Evolutionary conservation across 371 early-diverging fungal genomes (phyloP).

Genomic region (Syncephalastrum monosporum): DNA sequence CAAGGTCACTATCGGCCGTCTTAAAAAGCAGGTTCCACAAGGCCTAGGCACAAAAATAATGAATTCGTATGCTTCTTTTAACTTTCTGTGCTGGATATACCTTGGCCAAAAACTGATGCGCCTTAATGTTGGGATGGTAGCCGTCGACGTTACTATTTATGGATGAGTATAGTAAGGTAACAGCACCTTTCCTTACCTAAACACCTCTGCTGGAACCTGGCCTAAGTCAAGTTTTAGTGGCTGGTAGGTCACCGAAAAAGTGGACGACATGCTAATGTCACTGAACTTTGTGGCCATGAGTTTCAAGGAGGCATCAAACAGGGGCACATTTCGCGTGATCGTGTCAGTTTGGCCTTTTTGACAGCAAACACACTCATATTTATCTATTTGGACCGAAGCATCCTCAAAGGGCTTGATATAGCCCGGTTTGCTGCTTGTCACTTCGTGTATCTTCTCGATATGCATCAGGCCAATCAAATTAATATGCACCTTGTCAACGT

Average conservation of each 20-base stretch:
- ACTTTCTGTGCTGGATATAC: conserved; percentile 12
- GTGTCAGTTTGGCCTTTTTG: not conserved
- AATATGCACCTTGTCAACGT: conserved; percentile 12
- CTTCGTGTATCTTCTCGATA: conserved; percentile 13
- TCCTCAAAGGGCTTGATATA: conserved; percentile 30
- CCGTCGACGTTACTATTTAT: conserved; percentile 20
- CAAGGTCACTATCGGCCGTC: not conserved
- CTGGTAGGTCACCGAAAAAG: conserved; percentile 24
- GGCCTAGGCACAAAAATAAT: too few species aligned
- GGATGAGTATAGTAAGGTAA: not conserved
- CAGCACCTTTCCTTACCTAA: too few species aligned
- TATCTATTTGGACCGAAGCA: conserved; percentile 15
- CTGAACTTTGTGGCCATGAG: too few species aligned
- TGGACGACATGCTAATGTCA: not conserved
- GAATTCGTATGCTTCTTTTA: not conserved
- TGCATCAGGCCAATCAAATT: conserved; percentile 21
- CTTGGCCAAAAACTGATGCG: conserved; percentile 28
- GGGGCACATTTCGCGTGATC: too few species aligned
- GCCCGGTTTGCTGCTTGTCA: conserved; percentile 12
- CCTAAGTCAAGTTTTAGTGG: conserved; percentile 17
- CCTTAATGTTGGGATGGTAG: conserved; percentile 12
- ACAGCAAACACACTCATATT: conserved; percentile 35
- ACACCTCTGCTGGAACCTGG: too few species aligned
- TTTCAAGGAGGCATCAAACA: too few species aligned
- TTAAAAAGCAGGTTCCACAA: conserved; percentile 15